phyloP scores from a whole-genome alignment of 139 green algal species.

The Coelastrella sp. region DNA sequence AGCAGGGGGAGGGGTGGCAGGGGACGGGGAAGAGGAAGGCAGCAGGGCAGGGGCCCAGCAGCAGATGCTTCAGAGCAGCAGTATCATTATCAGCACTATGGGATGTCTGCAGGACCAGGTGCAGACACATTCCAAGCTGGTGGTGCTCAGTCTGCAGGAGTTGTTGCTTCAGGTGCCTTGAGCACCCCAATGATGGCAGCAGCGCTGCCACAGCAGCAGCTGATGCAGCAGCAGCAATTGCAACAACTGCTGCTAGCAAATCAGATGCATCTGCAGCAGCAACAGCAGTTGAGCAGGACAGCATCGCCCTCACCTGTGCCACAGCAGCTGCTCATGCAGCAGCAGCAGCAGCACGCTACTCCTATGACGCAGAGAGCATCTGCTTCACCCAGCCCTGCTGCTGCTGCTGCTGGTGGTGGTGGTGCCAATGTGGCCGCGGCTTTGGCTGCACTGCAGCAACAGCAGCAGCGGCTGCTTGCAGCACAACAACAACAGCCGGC shows the following conservation, averaged over 20 bases:
- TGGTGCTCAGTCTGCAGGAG: not conserved
- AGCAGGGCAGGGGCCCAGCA: not conserved
- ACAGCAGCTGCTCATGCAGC: slow-evolving; percentile 21
- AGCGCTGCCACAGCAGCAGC: slow-evolving; percentile 25
- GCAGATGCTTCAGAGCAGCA: not conserved
- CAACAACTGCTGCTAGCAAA: not conserved
- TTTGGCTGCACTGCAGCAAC: not conserved
- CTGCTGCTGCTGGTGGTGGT: not conserved
- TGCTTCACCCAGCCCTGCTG: not conserved
- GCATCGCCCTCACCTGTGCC: slow-evolving; percentile 1
- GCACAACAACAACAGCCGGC: not conserved
- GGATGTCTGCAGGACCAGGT: too few species aligned
- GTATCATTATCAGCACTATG: too few species aligned
- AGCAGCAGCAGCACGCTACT: slow-evolving; percentile 7
- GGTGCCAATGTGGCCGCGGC: not conserved
- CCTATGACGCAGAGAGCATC: not conserved
- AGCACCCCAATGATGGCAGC: not conserved
- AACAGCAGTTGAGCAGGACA: slow-evolving; percentile 12
- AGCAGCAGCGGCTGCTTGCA: not conserved
- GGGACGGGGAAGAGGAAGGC: not conserved
- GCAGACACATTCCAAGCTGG: not conserved
- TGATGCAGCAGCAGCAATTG: not conserved
- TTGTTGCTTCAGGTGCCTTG: not conserved
- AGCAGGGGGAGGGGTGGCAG: not conserved
- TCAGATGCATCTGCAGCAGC: not conserved